Evolutionary conservation across 441 rosid genomes (phyloP).

Genomic region (Jatropha multifida): DNA sequence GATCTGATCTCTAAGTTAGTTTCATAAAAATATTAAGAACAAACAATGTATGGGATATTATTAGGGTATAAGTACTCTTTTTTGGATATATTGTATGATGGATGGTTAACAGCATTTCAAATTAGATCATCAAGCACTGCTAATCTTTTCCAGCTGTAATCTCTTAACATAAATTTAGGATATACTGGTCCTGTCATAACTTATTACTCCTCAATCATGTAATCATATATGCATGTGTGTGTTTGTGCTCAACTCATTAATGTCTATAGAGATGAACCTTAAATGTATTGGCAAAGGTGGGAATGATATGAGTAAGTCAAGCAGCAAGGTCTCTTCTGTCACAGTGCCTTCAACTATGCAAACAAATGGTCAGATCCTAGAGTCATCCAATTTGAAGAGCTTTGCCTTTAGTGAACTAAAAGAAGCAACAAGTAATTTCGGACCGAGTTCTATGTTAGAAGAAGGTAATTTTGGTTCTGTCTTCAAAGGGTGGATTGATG

Average conservation of each 20-base stretch:
- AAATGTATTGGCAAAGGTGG: constrained; percentile 26
- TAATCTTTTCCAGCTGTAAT: neutral
- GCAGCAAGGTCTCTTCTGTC: constrained; percentile 50
- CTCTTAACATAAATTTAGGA: neutral
- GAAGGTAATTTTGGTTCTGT: constrained; percentile 89
- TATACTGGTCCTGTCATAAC: neutral
- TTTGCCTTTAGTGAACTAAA: constrained; percentile 59
- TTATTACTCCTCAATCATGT: neutral
- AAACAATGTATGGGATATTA: neutral
- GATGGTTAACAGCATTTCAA: neutral
- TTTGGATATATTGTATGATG: neutral
- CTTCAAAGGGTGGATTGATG: constrained; percentile 86
- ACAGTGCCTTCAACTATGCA: constrained; percentile 45
- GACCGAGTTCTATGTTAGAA: constrained; percentile 72
- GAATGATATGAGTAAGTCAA: neutral
- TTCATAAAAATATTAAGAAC: neutral
- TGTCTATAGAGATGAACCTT: too few species aligned
- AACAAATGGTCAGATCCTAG: constrained; percentile 68
- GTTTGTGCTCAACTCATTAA: neutral
- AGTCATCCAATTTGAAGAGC: constrained; percentile 54
- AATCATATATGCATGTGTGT: neutral
- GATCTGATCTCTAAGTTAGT: neutral
- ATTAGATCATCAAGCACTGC: neutral
- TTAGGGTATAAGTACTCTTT: too few species aligned
- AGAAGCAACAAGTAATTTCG: constrained; percentile 73